A percentile compares a stretch with the other conserved stretches of the same genome.
Conservation (phyloP, 2,329 filamentous ascomycete genomes). For the Drechslera avenae region DNA sequence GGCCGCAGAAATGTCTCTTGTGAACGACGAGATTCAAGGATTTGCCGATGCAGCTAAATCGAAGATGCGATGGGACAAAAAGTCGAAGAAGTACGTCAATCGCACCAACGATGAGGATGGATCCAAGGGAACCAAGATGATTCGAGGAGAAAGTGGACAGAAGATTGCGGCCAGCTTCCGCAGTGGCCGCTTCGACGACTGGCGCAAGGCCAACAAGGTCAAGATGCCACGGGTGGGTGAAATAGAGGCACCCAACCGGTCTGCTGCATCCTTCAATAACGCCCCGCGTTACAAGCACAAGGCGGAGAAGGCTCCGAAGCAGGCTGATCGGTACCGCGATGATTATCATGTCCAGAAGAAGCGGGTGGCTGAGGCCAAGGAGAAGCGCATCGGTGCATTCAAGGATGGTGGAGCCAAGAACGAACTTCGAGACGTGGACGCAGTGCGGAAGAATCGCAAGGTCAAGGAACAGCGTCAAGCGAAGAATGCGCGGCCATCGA, state of each 20-base stretch:
- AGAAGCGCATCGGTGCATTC: slow-evolving; percentile 78
- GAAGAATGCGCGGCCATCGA: slow-evolving; percentile 85
- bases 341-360: slow-evolving; percentile 92
- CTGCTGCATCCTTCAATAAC: slow-evolving; percentile 34
- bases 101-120: slow-evolving; percentile 94
- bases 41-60: slow-evolving; percentile 78
- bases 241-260: slow-evolving; percentile 59
- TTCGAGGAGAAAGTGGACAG: slow-evolving; percentile 87
- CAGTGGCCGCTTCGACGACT: slow-evolving; percentile 89
- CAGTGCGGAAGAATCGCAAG: slow-evolving; percentile 82
- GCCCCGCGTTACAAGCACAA: slow-evolving; percentile 79
- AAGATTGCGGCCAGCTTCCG: slow-evolving; percentile 96
- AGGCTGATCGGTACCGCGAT: slow-evolving; percentile 88
- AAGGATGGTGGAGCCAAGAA: slow-evolving; percentile 72
- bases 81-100: slow-evolving; percentile 91
- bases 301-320: slow-evolving; percentile 85
- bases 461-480: slow-evolving; percentile 75
- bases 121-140: slow-evolving; percentile 72
- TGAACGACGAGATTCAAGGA: slow-evolving; percentile 81
- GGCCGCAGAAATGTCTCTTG: slow-evolving; percentile 87
- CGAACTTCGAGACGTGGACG: slow-evolving; percentile 81
- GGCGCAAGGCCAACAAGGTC: slow-evolving; percentile 85
- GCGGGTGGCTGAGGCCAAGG: slow-evolving; percentile 82
- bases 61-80: slow-evolving; percentile 95
- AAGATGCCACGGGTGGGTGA: slow-evolving; percentile 84